Evolutionary conservation across 2,329 filamentous ascomycete genomes (phyloP).

Genomic region (Neurospora crassa): DNA sequence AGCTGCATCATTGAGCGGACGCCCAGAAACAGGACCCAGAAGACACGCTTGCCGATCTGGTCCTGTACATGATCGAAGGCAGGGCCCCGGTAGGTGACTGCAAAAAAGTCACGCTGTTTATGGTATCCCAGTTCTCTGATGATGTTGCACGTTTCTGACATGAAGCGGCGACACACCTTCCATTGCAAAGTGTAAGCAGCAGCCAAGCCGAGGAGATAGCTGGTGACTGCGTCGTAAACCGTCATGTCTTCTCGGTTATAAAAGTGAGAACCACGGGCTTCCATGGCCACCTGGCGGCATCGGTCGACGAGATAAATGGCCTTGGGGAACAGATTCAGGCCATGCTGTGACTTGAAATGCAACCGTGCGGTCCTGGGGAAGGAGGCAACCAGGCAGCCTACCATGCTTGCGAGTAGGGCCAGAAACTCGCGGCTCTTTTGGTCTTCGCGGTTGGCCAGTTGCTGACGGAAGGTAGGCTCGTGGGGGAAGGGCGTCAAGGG

Average conservation of each 20-base stretch:
- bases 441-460: conserved; percentile 58
- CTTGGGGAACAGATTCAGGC: conserved; percentile 56
- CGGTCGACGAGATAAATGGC: conserved; percentile 61
- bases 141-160: conserved; percentile 63
- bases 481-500: conserved; percentile 70
- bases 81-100: conserved; percentile 22
- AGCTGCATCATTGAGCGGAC: conserved; percentile 70
- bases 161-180: conserved; percentile 58
- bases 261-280: conserved; percentile 52
- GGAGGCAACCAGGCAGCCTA: conserved; percentile 62
- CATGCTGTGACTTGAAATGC: conserved; percentile 58
- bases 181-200: conserved; percentile 60
- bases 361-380: conserved; percentile 63
- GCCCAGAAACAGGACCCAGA: conserved; percentile 73
- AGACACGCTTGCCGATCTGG: conserved; percentile 68
- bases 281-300: conserved; percentile 59
- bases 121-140: conserved; percentile 58
- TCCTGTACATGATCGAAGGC: conserved; percentile 61
- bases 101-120: conserved; percentile 36
- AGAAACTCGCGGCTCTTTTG: conserved; percentile 57
- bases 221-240: conserved; percentile 54
- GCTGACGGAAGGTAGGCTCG: conserved; percentile 64
- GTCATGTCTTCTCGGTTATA: conserved; percentile 37
- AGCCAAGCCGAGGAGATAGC: conserved; percentile 63
- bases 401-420: conserved; percentile 64